Conservation (phyloP, 2,329 filamentous ascomycete species). For the Clarireedia sp. region DNA sequence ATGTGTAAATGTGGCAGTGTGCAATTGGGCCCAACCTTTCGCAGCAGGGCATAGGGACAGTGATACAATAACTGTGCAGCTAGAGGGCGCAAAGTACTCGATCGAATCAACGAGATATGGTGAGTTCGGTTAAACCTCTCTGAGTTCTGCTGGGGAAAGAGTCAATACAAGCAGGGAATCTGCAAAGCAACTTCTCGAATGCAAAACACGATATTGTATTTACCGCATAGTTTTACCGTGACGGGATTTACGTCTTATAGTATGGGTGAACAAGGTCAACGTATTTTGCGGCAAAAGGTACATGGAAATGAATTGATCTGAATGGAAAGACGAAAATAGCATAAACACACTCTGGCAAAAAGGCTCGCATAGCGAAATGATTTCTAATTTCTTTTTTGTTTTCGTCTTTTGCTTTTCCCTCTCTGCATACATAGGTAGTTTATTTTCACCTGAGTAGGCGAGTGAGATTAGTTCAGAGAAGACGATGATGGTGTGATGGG, state of each 20-base stretch:
- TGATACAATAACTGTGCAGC: not conserved
- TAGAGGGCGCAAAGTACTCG: not conserved
- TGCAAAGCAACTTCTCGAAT: not conserved
- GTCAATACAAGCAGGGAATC: conserved; percentile 1
- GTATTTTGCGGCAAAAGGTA: not conserved
- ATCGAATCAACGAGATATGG: too few species aligned
- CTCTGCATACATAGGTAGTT: not conserved
- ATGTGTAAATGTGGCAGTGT: conserved; percentile 25
- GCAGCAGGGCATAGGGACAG: not conserved
- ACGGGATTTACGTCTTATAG: not conserved
- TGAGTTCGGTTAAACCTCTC: too few species aligned
- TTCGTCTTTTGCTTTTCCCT: not conserved
- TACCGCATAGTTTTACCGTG: not conserved
- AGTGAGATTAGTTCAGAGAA: not conserved
- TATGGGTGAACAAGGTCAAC: not conserved
- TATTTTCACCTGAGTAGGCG: not conserved
- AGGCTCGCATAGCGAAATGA: conserved; percentile 1
- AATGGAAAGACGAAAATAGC: conserved; percentile 2
- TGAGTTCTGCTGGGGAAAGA: not conserved
- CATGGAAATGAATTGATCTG: not conserved
- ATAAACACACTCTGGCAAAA: conserved; percentile 4
- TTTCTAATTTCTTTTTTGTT: not conserved
- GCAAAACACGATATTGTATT: conserved; percentile 7
- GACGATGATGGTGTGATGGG: not conserved
- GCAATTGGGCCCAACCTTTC: not conserved